These are phyloP conservation scores for Beauveria sp. DNA, from an alignment of 2,329 filamentous ascomycete species.

Conservation along the genomic window DNA sequence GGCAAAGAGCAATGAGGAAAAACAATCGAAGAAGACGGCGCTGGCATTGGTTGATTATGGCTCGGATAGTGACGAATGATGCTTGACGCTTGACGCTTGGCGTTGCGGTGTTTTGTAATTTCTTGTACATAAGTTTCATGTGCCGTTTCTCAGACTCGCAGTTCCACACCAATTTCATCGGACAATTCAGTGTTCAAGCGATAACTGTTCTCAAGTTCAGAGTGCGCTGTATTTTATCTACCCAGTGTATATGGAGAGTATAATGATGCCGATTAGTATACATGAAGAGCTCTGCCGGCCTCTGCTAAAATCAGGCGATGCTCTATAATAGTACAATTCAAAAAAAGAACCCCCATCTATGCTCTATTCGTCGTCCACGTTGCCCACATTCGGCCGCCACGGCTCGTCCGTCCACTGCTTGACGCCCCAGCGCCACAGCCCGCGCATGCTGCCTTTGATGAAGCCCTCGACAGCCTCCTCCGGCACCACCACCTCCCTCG, in stretches of 20 bases:
- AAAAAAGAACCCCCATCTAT: neutral
- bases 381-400: conserved; percentile 33
- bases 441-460: conserved; percentile 52
- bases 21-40: conserved; percentile 3
- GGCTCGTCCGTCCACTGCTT: conserved; percentile 33
- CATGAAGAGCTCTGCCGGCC: conserved; percentile 7
- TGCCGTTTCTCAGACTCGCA: too few species aligned
- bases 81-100: neutral
- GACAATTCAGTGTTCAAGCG: too few species aligned
- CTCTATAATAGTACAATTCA: neutral
- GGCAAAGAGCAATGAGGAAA: neutral
- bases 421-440: conserved; percentile 44
- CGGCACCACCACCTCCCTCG: conserved; percentile 52
- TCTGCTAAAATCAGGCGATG: neutral
- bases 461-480: conserved; percentile 65
- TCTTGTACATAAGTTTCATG: neutral
- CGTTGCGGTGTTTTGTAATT: conserved; percentile 3
- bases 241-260: neutral
- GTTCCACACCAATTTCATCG: too few species aligned
- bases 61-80: conserved; percentile 41
- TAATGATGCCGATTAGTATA: conserved; percentile 7
- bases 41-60: conserved; percentile 47
- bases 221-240: neutral
- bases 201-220: neutral
- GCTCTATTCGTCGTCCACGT: conserved; percentile 21